Evolutionary conservation across 306 rosid species (phyloP), one percentile per base, ranked within the genome.

Genomic region (Clitoria ternatea): DNA sequence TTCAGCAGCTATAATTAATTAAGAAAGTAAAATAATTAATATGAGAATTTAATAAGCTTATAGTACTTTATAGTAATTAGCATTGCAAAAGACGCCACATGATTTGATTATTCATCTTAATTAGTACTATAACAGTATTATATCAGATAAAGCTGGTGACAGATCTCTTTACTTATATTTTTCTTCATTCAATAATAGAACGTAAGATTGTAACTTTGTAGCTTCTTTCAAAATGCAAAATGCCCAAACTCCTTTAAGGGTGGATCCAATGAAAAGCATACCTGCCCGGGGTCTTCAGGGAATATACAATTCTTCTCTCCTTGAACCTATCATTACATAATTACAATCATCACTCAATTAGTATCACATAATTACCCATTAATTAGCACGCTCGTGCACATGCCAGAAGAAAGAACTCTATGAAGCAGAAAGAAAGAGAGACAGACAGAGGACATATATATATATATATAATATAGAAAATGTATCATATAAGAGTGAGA

Each of bases 251-350:
- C 64, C 67, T 75, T 77, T 74, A 33, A 71, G 15, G 26, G 52
- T 72, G 60, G 89, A 82, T 85, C 89, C 86, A 76, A 71, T 64
- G 75, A 72, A 68, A 74, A 83, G 82, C 80, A 63, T 88, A 95
- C 99, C 96, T 95, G 97, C 73, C 96, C 99, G 17, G 97, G 96
- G 80, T 95, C 90, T 81, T 91, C 96, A 61, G 99, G 97, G 70
- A 91, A 87, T 85, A 89, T 59, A 82, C 96, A 86, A 86, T 83
- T 87, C 77, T 84, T 89, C 81, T 95, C 97, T 43, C 96, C 97
- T 47, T 82, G 96, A 86, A 82, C 96, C 97, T 95, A 87, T 53
- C 37, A 66, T 65, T 54, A 50, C 71, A 76, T 57, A 54, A 68
- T 42, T 19, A 61, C 76, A 77, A 83, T 79, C 85, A 82, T 82